Evolutionary conservation across 208 protist genomes (phyloP).

Genomic region (Dictyostelium gargantuum): DNA sequence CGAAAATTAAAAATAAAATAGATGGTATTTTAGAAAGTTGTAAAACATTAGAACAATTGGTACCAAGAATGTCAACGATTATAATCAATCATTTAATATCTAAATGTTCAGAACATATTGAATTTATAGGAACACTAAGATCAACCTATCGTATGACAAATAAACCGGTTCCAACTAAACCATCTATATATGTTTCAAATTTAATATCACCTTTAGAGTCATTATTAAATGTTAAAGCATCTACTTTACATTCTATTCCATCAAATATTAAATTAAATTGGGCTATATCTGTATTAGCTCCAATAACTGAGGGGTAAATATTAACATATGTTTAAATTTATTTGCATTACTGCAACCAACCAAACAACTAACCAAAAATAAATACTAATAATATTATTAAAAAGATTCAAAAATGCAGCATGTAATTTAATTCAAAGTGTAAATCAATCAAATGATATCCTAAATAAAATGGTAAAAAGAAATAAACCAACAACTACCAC

Average conservation of each 20-base stretch:
- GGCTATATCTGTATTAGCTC: neutral
- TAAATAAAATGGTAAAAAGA: conserved; percentile 41
- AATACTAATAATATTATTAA: neutral
- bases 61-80: neutral
- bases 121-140: conserved; percentile 5
- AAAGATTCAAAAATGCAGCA: neutral
- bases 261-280: neutral
- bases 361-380: too few species aligned
- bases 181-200: conserved; percentile 6
- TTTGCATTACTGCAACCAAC: too few species aligned
- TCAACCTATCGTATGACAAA: conserved; percentile 38
- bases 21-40: neutral
- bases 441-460: conserved; percentile 3
- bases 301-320: conserved; percentile 17
- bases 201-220: conserved; percentile 5
- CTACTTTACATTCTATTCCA: neutral
- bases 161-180: conserved; percentile 31
- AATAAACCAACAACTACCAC: neutral
- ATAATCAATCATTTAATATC: neutral
- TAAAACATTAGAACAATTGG: conserved; percentile 11
- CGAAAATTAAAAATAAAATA: neutral
- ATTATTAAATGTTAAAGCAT: conserved; percentile 1
- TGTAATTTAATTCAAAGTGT: neutral
- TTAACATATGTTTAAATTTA: neutral
- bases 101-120: conserved; percentile 37